A percentile compares a stretch with the other conserved stretches of the same genome.
Conservation (phyloP, 2,329 filamentous ascomycete genomes). For the Fusarium ramigenum region DNA sequence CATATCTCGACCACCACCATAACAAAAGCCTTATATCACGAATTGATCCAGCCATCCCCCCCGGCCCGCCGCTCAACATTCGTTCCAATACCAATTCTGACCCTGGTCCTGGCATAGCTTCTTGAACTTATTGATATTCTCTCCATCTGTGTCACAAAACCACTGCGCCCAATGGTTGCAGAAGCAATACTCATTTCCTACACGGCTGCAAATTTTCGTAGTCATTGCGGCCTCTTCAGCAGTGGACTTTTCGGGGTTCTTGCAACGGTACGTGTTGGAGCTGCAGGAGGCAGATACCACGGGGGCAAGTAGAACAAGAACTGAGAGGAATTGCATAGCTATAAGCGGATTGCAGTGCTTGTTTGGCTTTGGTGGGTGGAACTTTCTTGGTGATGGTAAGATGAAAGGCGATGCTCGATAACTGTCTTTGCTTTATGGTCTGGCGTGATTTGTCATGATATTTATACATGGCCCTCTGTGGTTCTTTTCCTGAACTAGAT, state of each 20-base stretch:
- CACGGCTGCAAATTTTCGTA: neutral
- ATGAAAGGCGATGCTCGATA: neutral
- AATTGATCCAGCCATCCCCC: neutral
- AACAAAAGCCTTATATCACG: neutral
- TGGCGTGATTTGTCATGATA: neutral
- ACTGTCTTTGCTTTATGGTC: neutral
- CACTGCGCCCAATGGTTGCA: neutral
- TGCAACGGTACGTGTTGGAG: neutral
- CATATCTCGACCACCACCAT: neutral
- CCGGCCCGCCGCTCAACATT: neutral
- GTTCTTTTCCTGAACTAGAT: accelerated
- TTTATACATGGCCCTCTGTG: neutral
- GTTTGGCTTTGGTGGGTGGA: neutral
- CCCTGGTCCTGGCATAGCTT: no score
- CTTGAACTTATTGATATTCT: neutral
- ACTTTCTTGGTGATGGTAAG: accelerated
- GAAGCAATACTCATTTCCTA: neutral
- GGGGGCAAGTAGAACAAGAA: neutral
- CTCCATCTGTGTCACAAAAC: neutral
- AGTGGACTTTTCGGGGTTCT: no score
- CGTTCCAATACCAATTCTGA: no score
- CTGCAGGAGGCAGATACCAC: neutral
- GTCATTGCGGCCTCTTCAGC: accelerated
- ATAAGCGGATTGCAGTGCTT: accelerated
- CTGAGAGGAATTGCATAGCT: neutral